Evolutionary conservation across 306 rosid species (phyloP).

Genomic region (Ormosia semicastrata): DNA sequence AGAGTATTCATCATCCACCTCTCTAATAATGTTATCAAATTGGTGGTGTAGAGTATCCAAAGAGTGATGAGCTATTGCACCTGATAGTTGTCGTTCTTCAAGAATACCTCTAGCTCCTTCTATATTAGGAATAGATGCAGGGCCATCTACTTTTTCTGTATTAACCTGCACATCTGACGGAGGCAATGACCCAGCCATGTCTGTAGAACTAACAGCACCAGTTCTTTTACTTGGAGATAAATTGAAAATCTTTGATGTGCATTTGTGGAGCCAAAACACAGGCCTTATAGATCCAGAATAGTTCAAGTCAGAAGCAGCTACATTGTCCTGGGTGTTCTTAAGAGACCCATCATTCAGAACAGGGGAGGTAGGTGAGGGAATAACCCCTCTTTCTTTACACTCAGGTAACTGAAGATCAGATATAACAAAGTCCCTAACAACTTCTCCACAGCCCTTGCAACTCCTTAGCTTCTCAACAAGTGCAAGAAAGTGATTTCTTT

Average conservation of each 20-base stretch:
- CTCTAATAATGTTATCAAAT: slow-evolving; percentile 35
- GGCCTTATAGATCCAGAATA: slow-evolving; percentile 45
- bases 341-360: slow-evolving; percentile 28
- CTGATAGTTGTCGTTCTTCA: slow-evolving; percentile 37
- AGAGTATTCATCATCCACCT: slow-evolving; percentile 40
- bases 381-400: slow-evolving; percentile 35
- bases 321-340: slow-evolving; percentile 29
- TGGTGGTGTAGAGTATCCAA: slow-evolving; percentile 28
- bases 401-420: slow-evolving; percentile 68
- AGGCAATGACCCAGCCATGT: slow-evolving; percentile 31
- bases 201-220: slow-evolving; percentile 45
- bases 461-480: slow-evolving; percentile 75
- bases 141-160: slow-evolving; percentile 32
- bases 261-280: slow-evolving; percentile 62
- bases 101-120: slow-evolving; percentile 35
- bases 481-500: slow-evolving; percentile 58
- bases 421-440: slow-evolving; percentile 52
- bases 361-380: slow-evolving; percentile 30
- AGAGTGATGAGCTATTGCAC: slow-evolving; percentile 33
- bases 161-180: slow-evolving; percentile 33
- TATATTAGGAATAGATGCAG: slow-evolving; percentile 20
- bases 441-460: slow-evolving; percentile 71
- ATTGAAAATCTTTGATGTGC: slow-evolving; percentile 62
- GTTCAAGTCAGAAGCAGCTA: slow-evolving; percentile 35
- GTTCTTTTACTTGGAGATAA: slow-evolving; percentile 59